These are phyloP conservation scores for Scedosporium minutisporum DNA, from an alignment of 2,329 filamentous ascomycete genomes.

Conservation along the genomic window DNA sequence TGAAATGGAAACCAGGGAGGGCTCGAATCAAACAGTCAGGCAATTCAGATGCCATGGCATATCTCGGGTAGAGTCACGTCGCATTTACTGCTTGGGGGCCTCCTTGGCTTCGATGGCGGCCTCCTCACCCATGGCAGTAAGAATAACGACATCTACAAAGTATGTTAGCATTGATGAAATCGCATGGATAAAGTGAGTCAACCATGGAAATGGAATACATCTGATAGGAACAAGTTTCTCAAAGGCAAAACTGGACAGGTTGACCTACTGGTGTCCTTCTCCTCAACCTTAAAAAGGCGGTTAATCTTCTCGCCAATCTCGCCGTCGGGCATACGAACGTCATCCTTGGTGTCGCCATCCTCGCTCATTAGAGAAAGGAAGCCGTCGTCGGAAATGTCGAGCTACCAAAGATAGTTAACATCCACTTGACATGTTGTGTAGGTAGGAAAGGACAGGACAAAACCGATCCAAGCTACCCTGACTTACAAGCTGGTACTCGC, in stretches of 20 bases:
- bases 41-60: neutral
- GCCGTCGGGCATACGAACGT: slow-evolving; percentile 85
- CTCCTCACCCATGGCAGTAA: slow-evolving; percentile 96
- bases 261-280: slow-evolving; percentile 85
- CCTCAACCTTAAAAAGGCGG: slow-evolving; percentile 69
- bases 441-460: neutral
- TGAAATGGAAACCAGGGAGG: neutral
- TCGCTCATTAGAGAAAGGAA: slow-evolving; percentile 92
- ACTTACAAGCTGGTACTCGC: slow-evolving; percentile 91
- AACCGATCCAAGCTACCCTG: no score
- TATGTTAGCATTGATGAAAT: slow-evolving; percentile 13
- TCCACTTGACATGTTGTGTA: neutral
- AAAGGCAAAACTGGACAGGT: neutral
- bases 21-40: neutral
- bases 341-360: slow-evolving; percentile 80
- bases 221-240: no score
- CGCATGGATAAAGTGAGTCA: slow-evolving; percentile 4
- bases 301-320: slow-evolving; percentile 82
- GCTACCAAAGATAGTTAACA: slow-evolving; percentile 37
- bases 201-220: no score
- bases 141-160: slow-evolving; percentile 70
- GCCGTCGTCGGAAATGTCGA: slow-evolving; percentile 87
- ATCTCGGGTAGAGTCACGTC: neutral
- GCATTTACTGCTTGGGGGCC: slow-evolving; percentile 43
- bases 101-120: slow-evolving; percentile 89